Evolutionary conservation across 495 filamentous ascomycete species (phyloP).

Genomic region (Penicillium waksmanii): DNA sequence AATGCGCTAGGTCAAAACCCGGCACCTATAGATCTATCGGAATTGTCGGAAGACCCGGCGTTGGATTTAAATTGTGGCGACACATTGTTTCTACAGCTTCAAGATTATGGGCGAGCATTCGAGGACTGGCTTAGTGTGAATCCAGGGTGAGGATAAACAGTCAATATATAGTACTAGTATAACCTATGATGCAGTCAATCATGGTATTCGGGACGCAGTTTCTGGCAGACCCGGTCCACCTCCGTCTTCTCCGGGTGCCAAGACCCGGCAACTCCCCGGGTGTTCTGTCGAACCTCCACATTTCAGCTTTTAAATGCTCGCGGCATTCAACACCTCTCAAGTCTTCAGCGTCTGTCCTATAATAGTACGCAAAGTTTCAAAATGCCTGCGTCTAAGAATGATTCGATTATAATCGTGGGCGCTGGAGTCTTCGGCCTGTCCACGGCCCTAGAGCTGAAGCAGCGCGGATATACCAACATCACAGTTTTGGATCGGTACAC

Average conservation of each 20-base stretch:
- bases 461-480: constrained; percentile 32
- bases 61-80: constrained; percentile 26
- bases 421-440: constrained; percentile 39
- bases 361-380: background rate
- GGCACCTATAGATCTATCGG: constrained; percentile 17
- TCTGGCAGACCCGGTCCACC: constrained; percentile 18
- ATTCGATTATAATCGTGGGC: constrained; percentile 41
- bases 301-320: constrained; percentile 1
- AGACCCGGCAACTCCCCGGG: constrained; percentile 20
- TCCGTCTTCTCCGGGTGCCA: constrained; percentile 27
- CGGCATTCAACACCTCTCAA: background rate
- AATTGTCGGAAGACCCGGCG: constrained; percentile 21
- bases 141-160: constrained; percentile 10
- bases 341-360: background rate
- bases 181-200: no score
- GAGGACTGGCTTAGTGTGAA: constrained; percentile 40
- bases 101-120: constrained; percentile 39
- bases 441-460: constrained; percentile 31
- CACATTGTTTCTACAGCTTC: constrained; percentile 32
- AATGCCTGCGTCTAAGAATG: constrained; percentile 31
- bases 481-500: constrained; percentile 59
- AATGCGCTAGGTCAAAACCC: constrained; percentile 12
- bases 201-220: no score
- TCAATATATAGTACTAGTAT: background rate
- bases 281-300: constrained; percentile 9